These are phyloP conservation scores for Geranomyces michiganensis DNA, from an alignment of 192 early-diverging fungal species.

Conservation along the genomic window DNA sequence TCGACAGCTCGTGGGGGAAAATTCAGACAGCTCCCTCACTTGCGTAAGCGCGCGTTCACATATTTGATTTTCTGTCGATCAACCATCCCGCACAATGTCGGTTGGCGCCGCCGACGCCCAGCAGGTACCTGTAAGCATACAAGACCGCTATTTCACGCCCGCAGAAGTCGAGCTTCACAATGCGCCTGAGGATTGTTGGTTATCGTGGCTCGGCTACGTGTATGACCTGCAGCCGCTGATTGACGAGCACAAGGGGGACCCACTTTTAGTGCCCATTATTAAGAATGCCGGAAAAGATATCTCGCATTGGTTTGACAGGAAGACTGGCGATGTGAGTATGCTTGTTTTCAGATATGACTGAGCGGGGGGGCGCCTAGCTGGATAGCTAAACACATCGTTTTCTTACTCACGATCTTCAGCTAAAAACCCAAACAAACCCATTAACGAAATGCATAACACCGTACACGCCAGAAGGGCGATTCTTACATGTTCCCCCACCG, in stretches of 20 bases:
- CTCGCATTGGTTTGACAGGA: conserved; percentile 62
- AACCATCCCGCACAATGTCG: conserved; percentile 4
- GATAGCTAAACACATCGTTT: no score
- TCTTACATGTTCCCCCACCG: conserved; percentile 54
- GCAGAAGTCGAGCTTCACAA: conserved; percentile 58
- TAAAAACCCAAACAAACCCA: conserved; percentile 53
- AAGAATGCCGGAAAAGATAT: conserved; percentile 65
- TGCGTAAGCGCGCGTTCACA: no score
- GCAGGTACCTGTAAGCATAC: neutral
- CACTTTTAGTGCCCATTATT: conserved; percentile 53
- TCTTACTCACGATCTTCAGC: conserved; percentile 23
- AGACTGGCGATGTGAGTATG: conserved; percentile 50
- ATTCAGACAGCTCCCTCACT: no score
- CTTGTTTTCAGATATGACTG: neutral
- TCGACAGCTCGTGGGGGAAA: no score
- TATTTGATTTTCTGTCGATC: no score
- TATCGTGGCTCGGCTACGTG: conserved; percentile 60
- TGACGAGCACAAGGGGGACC: conserved; percentile 45
- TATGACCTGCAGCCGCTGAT: conserved; percentile 52
- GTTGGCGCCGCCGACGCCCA: neutral
- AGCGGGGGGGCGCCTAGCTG: no score
- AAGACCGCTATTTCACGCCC: conserved; percentile 47
- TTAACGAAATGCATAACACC: conserved; percentile 43
- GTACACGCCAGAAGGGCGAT: conserved; percentile 58
- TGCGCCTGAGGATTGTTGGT: conserved; percentile 56